Percentiles rank a stretch among this genome's conserved stretches.
phyloP scores from a whole-genome alignment of 495 filamentous ascomycete genomes.

The Neurospora tetrasperma region DNA sequence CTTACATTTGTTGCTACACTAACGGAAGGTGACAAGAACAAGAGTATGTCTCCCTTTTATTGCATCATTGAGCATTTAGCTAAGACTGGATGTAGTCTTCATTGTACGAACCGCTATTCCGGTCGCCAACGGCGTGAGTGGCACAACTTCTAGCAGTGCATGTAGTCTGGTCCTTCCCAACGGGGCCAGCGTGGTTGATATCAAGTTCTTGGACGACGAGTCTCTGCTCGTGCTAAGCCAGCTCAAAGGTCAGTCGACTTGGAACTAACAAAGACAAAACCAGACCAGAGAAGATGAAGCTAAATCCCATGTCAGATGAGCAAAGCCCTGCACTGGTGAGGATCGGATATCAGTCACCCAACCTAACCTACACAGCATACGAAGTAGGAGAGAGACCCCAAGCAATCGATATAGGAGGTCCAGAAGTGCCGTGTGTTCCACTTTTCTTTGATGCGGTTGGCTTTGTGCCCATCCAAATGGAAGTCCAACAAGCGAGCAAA shows the following conservation, averaged over 20 bases:
- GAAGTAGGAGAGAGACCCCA: background rate
- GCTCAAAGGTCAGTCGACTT: slow-evolving; percentile 19
- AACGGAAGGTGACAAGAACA: slow-evolving; percentile 14
- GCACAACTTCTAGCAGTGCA: slow-evolving; percentile 15
- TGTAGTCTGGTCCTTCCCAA: slow-evolving; percentile 30
- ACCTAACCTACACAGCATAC: slow-evolving; percentile 7
- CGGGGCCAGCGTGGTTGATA: slow-evolving; percentile 31
- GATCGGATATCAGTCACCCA: slow-evolving; percentile 7
- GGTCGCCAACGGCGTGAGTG: slow-evolving; percentile 36
- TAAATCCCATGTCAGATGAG: slow-evolving; percentile 13
- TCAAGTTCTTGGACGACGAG: slow-evolving; percentile 38
- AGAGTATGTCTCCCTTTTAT: slow-evolving; percentile 12
- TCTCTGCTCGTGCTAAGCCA: slow-evolving; percentile 36
- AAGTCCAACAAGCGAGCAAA: slow-evolving; percentile 28
- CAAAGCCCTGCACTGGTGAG: slow-evolving; percentile 9
- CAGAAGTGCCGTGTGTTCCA: slow-evolving; percentile 1
- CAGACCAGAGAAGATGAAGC: background rate
- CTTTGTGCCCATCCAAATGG: slow-evolving; percentile 38
- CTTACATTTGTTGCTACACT: slow-evolving; percentile 29
- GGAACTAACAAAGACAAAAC: background rate
- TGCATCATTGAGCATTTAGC: background rate
- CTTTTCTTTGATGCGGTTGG: slow-evolving; percentile 22
- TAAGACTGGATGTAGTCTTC: slow-evolving; percentile 34
- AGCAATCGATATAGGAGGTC: background rate
- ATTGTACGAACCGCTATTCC: slow-evolving; percentile 31